Percentiles rank a stretch among this genome's conserved stretches.
Conservation (phyloP, 768 basidiomycete genomes). For the Trichaptum fuscoviolaceum region DNA sequence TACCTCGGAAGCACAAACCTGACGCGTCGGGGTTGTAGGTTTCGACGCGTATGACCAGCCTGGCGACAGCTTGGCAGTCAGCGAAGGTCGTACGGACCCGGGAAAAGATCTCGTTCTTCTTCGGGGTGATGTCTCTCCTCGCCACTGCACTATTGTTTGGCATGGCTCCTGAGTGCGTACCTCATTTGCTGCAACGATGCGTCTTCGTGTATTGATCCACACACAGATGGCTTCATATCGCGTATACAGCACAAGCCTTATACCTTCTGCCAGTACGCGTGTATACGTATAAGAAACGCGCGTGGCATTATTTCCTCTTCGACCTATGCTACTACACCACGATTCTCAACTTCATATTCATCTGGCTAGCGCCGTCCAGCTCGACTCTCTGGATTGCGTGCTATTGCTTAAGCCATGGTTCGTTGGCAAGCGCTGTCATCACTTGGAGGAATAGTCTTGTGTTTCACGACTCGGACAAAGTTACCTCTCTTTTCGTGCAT, state of each 20-base stretch:
- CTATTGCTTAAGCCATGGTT: slow-evolving; percentile 88
- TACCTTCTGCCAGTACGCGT: slow-evolving; percentile 80
- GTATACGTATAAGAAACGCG: slow-evolving; percentile 86
- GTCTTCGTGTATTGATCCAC: background rate
- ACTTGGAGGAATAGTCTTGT: slow-evolving; percentile 99
- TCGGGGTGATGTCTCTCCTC: slow-evolving; percentile 87
- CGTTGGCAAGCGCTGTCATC: slow-evolving; percentile 89
- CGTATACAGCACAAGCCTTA: slow-evolving; percentile 73
- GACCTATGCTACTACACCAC: slow-evolving; percentile 93
- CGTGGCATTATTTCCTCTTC: slow-evolving; percentile 93
- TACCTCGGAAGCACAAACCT: background rate
- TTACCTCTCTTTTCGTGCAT: slow-evolving; percentile 92
- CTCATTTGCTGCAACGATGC: slow-evolving; percentile 3
- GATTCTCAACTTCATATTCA: slow-evolving; percentile 83
- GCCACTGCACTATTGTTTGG: slow-evolving; percentile 83
- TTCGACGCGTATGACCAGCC: slow-evolving; percentile 66
- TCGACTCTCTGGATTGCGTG: slow-evolving; percentile 82
- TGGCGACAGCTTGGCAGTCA: slow-evolving; percentile 89
- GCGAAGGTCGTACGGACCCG: slow-evolving; percentile 80
- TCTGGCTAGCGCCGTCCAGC: slow-evolving; percentile 84
- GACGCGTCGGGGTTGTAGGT: slow-evolving; percentile 44
- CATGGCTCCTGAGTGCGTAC: slow-evolving; percentile 75
- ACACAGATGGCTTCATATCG: slow-evolving; percentile 78
- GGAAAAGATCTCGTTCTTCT: slow-evolving; percentile 87
- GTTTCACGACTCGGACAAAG: slow-evolving; percentile 96